These are phyloP conservation scores for Yamadazyma oceani DNA, from an alignment of 1,139 yeast species.

Conservation along the genomic window DNA sequence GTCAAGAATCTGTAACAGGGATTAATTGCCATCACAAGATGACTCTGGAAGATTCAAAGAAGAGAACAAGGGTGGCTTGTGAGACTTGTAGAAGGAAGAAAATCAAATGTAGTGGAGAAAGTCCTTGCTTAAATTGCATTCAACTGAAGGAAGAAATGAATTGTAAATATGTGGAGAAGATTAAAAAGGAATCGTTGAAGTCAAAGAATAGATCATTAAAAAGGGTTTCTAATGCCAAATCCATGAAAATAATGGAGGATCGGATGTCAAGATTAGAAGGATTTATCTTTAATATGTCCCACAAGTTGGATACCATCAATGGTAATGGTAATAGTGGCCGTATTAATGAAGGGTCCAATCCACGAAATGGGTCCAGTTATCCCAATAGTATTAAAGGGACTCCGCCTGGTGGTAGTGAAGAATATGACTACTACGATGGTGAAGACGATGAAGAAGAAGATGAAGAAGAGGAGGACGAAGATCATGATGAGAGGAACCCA, in stretches of 20 bases:
- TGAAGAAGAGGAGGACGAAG: conserved; percentile 6
- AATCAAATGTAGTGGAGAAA: conserved; percentile 49
- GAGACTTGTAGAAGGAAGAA: conserved; percentile 52
- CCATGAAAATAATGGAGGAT: conserved; percentile 21
- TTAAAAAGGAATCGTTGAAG: conserved; percentile 15
- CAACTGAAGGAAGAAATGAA: conserved; percentile 18
- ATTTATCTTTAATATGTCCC: conserved; percentile 21
- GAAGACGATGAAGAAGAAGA: conserved; percentile 1
- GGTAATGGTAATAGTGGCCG: too few relatives aligned
- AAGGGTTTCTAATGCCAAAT: conserved; percentile 10
- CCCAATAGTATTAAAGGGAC: too few relatives aligned
- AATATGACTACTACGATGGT: neutral
- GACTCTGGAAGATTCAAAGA: conserved; percentile 6
- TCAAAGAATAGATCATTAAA: conserved; percentile 11
- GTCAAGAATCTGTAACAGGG: too few relatives aligned
- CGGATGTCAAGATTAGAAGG: conserved; percentile 25
- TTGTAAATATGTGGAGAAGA: conserved; percentile 32
- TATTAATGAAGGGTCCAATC: too few relatives aligned
- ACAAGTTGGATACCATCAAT: conserved; percentile 10
- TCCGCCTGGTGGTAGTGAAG: neutral
- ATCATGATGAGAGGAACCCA: conserved; percentile 8
- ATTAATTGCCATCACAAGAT: neutral
- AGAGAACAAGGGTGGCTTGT: conserved; percentile 51
- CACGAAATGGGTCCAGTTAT: too few relatives aligned
- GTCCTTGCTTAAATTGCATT: conserved; percentile 48